Conservation (phyloP, 2,329 filamentous ascomycete species). For the Aspergillus proliferans region DNA sequence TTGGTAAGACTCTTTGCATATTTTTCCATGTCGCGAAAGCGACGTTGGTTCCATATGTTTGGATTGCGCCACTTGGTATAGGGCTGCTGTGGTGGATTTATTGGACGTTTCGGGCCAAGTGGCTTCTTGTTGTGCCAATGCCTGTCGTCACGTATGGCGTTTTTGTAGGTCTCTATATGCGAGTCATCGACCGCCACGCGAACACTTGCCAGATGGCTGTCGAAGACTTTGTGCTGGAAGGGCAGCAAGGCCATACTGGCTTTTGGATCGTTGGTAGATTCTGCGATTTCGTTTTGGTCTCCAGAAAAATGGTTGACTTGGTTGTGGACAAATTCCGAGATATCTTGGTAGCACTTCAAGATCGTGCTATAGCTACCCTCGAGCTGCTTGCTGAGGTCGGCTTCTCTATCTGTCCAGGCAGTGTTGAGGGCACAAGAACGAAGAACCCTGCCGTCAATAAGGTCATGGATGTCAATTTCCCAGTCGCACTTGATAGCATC, state of each 20-base stretch:
- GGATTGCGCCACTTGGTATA: slow-evolving; percentile 4
- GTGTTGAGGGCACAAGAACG: not conserved
- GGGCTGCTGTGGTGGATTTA: slow-evolving; percentile 7
- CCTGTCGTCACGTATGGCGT: slow-evolving; percentile 19
- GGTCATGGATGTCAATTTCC: not conserved
- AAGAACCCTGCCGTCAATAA: slow-evolving; percentile 1
- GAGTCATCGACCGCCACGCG: slow-evolving; percentile 9
- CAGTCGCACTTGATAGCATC: too few species aligned
- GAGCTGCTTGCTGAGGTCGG: not conserved
- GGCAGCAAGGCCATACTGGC: slow-evolving; percentile 3
- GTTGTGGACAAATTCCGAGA: not conserved
- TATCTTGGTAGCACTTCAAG: not conserved
- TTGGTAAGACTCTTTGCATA: slow-evolving; percentile 66
- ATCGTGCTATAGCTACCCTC: not conserved
- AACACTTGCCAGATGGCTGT: slow-evolving; percentile 14
- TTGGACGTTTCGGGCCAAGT: slow-evolving; percentile 12
- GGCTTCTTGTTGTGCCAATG: slow-evolving; percentile 24
- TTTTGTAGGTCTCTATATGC: slow-evolving; percentile 4
- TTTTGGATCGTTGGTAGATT: not conserved
- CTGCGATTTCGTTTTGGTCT: not conserved
- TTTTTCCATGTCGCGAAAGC: slow-evolving; percentile 59
- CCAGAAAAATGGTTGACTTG: not conserved
- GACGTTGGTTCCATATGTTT: slow-evolving; percentile 47
- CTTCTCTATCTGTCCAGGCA: not conserved
- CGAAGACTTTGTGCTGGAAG: slow-evolving; percentile 14